Base-by-base conservation (phyloP, 371 early-diverging fungal species). In the Fennellomyces sp. region DNA sequence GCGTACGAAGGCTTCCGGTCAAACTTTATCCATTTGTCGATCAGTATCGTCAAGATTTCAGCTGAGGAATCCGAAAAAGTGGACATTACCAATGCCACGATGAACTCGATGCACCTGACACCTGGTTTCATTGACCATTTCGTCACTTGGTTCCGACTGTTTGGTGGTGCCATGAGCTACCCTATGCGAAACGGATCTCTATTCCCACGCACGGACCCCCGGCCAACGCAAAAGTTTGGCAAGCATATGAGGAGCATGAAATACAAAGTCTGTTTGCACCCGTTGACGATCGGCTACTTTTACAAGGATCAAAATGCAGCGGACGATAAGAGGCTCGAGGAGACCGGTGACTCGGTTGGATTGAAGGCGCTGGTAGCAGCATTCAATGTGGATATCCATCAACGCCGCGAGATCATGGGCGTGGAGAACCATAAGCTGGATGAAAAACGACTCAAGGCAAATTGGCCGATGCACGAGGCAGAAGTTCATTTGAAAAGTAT, bases 1-100 rank as follows among this genome's bases (percentile, higher is more conserved):
- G 79, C 89, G 1, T 89, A 76, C 59, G 62, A 57, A n/a, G 90
- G 90, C 2, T 92, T 89, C 58, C 74, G 91, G 17, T 85, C 89
- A 2, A 66, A 78, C 19, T 76, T 70, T 58, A 81, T 91, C 13
- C 84, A 89, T 66, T 52, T 91, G 0, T 78, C 80, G 2, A 65
- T 90, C 33, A 82, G 84, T 45, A 79, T 83, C 19, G 56, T 70
- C 26, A 75, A 75, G 31, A 52, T 68, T 30, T 52, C 58, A 17
- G 35, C 58, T 19, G 60, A 56, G 17, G 52, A 57, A n/a, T 17
- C 56, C 7, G 56, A 68, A 8, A 63, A 68, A 33, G 56, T 55
- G 15, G 55, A 68, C 29, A 64, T 64, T 12, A 55, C 57, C 15
- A 60, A 42, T 15, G 65, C 67, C 5, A 48, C 58, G 0, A 71